Evolutionary conservation across 2,329 filamentous ascomycete genomes (phyloP).

Genomic region (Ophiostoma himal-ulmi): DNA sequence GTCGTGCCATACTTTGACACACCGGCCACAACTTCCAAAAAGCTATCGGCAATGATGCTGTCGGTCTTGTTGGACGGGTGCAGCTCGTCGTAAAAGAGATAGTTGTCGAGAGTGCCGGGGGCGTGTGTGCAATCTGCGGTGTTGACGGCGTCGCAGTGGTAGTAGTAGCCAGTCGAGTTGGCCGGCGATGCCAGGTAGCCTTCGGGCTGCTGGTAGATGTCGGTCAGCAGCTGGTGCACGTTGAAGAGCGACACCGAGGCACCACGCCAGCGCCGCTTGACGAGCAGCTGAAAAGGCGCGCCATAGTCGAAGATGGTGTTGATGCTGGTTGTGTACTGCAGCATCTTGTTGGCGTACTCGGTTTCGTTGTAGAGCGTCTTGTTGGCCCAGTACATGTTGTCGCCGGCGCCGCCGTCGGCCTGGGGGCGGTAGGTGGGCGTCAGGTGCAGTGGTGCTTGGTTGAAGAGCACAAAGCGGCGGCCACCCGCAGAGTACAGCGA

Average conservation of each 20-base stretch:
- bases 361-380: constrained; percentile 44
- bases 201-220: constrained; percentile 57
- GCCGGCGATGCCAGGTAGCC: constrained; percentile 58
- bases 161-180: constrained; percentile 55
- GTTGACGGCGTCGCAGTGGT: constrained; percentile 43
- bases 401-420: constrained; percentile 38
- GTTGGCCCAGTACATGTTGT: constrained; percentile 43
- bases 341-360: not conserved
- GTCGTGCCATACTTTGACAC: constrained; percentile 36
- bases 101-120: constrained; percentile 49
- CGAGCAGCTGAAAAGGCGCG: constrained; percentile 41
- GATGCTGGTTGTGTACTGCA: constrained; percentile 45
- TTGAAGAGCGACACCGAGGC: constrained; percentile 62
- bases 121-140: constrained; percentile 36
- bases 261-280: constrained; percentile 47
- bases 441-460: constrained; percentile 61
- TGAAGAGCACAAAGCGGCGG: constrained; percentile 66
- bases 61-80: constrained; percentile 61
- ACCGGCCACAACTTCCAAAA: constrained; percentile 38
- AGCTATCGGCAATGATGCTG: constrained; percentile 29
- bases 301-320: constrained; percentile 48
- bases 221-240: constrained; percentile 56
- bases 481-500: constrained; percentile 59
- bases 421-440: constrained; percentile 57
- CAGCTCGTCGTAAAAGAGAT: constrained; percentile 66